Percentiles rank a stretch among this genome's conserved stretches.
Conservation (phyloP, 805 yeast genomes). For the Candida stauntonica region DNA sequence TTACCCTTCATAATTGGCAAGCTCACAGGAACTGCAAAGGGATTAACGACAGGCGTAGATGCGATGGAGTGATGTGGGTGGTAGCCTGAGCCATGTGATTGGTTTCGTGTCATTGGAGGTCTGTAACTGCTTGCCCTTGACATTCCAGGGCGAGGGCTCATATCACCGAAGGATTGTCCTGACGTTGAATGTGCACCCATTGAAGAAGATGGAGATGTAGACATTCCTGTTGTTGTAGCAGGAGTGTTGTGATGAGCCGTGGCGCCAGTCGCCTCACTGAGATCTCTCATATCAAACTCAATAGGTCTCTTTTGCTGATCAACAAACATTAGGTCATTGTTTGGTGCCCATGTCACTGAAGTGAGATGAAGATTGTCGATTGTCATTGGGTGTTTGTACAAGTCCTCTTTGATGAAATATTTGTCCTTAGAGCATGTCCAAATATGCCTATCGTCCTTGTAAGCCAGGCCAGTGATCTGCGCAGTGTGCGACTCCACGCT, state of each 20-base stretch:
- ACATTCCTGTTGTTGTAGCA: conserved; percentile 1
- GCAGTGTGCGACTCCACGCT: conserved; percentile 45
- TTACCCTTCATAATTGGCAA: conserved; percentile 23
- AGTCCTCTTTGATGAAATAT: conserved; percentile 43
- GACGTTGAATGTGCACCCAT: conserved; percentile 7
- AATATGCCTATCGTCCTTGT: conserved; percentile 42
- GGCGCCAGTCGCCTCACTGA: no score
- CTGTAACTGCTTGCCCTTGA: conserved; percentile 23
- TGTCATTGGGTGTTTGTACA: conserved; percentile 37
- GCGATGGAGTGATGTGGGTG: conserved; percentile 8
- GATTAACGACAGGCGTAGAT: conserved; percentile 18
- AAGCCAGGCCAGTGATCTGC: conserved; percentile 53
- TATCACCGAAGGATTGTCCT: conserved; percentile 9
- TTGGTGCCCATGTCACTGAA: conserved; percentile 56
- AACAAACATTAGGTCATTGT: conserved; percentile 46
- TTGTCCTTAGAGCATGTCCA: conserved; percentile 52
- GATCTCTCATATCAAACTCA: conserved; percentile 5
- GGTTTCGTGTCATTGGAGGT: conserved; percentile 18
- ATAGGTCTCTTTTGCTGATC: conserved; percentile 35
- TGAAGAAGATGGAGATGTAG: conserved; percentile 20
- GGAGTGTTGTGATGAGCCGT: neutral
- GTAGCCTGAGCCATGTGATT: conserved; percentile 14
- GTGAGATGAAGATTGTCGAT: conserved; percentile 48
- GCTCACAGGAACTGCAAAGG: conserved; percentile 22
- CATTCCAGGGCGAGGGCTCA: conserved; percentile 24